phyloP scores from a whole-genome alignment of 1,139 yeast species.

The Hyphopichia fennica region DNA sequence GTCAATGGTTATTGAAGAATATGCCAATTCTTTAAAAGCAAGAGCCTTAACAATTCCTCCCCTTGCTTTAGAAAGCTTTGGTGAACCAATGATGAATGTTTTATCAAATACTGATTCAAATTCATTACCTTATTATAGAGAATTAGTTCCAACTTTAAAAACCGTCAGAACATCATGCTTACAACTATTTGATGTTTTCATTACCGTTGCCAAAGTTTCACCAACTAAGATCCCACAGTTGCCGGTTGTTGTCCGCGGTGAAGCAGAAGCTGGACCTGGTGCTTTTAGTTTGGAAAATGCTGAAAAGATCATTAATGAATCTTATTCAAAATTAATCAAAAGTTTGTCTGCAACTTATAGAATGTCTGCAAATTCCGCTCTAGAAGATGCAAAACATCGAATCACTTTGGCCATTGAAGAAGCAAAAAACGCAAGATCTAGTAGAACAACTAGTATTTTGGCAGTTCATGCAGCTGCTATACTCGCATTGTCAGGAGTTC shows the following conservation, averaged over 20 bases:
- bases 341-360: constrained; percentile 70
- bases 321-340: constrained; percentile 64
- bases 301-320: constrained; percentile 63
- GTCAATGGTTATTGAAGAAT: constrained; percentile 72
- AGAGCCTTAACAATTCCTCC: constrained; percentile 16
- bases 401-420: constrained; percentile 68
- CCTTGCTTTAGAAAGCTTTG: constrained; percentile 21
- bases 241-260: constrained; percentile 92
- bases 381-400: constrained; percentile 78
- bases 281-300: constrained; percentile 86
- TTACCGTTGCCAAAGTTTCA: constrained; percentile 72
- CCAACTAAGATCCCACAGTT: constrained; percentile 78
- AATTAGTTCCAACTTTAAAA: constrained; percentile 81
- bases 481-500: constrained; percentile 63
- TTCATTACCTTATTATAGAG: constrained; percentile 64
- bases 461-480: constrained; percentile 79
- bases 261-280: constrained; percentile 89
- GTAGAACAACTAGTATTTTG: constrained; percentile 62
- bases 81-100: constrained; percentile 28
- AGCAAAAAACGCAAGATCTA: constrained; percentile 54
- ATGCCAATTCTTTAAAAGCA: constrained; percentile 44
- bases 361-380: constrained; percentile 67
- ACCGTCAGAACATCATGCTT: constrained; percentile 87
- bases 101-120: constrained; percentile 43
- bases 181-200: constrained; percentile 75